A percentile compares a stretch with the other conserved stretches of the same genome.
These are phyloP conservation scores for Trichoderma sp. DNA, from an alignment of 2,329 filamentous ascomycete genomes.

Conservation along the genomic window DNA sequence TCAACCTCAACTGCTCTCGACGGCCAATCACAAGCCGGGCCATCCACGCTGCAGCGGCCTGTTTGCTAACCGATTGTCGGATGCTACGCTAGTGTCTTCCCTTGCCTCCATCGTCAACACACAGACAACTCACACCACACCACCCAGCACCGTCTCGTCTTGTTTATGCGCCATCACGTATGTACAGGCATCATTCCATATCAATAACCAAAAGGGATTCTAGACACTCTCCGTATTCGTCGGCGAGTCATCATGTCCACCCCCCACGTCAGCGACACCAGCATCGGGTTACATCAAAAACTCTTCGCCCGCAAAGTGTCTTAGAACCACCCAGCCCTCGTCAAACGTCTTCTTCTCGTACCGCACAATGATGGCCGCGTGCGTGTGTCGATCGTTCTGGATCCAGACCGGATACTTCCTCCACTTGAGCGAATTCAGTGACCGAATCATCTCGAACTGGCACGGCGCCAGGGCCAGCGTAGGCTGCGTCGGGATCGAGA, in stretches of 20 bases:
- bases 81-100: not conserved
- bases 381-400: slow-evolving; percentile 75
- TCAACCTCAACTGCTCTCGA: not conserved
- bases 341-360: slow-evolving; percentile 66
- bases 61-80: not conserved
- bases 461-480: slow-evolving; percentile 75
- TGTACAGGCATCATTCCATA: not conserved
- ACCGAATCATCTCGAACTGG: slow-evolving; percentile 84
- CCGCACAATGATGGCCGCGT: slow-evolving; percentile 88
- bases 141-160: not conserved
- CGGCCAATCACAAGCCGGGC: not conserved
- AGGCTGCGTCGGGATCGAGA: slow-evolving; percentile 56
- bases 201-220: not conserved
- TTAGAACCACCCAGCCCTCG: slow-evolving; percentile 76
- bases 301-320: slow-evolving; percentile 77
- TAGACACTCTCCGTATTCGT: too few species aligned
- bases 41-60: not conserved
- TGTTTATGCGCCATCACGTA: slow-evolving; percentile 6
- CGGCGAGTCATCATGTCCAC: slow-evolving; percentile 3
- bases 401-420: slow-evolving; percentile 72
- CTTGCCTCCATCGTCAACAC: not conserved
- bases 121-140: not conserved
- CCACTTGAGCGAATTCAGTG: slow-evolving; percentile 68
- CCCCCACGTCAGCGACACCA: not conserved
- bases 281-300: slow-evolving; percentile 53